Conservation (phyloP, 257 asterid genomes). For the Scutellaria baicalensis region DNA sequence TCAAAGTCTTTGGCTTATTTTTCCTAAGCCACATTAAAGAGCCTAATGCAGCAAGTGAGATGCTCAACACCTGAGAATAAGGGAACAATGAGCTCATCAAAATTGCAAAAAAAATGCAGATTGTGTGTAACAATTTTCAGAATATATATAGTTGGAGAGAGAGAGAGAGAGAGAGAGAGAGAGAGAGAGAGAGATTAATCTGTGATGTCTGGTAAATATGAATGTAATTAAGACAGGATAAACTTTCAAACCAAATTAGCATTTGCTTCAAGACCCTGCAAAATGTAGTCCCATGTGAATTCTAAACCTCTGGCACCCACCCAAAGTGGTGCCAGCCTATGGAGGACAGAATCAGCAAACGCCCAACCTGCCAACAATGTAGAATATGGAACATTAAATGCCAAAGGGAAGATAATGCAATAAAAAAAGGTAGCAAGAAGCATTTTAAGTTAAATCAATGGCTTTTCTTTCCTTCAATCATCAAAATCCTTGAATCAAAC, state of each 20-base stretch:
- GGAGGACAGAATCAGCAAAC: slow-evolving; percentile 96
- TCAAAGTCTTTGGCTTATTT: slow-evolving; percentile 87
- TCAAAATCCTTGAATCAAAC: slow-evolving; percentile 4
- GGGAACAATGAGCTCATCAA: background rate
- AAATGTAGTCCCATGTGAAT: slow-evolving; percentile 92
- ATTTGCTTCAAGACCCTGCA: slow-evolving; percentile 97
- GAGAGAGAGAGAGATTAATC: background rate
- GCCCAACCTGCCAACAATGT: slow-evolving; percentile 79
- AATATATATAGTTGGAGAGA: background rate
- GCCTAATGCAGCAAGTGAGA: slow-evolving; percentile 90
- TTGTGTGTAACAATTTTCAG: background rate
- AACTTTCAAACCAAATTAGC: slow-evolving; percentile 69
- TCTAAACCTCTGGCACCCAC: slow-evolving; percentile 97
- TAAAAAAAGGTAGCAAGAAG: background rate
- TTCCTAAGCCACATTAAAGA: slow-evolving; percentile 96
- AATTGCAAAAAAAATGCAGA: background rate
- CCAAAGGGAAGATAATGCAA: background rate
- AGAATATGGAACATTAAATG: slow-evolving; percentile 8
- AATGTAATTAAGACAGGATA: background rate
- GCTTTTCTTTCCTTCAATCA: background rate
- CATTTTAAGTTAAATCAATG: background rate
- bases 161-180: too few relatives aligned
- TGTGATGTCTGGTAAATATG: background rate
- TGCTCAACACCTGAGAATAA: slow-evolving; percentile 57
- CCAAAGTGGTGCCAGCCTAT: slow-evolving; percentile 97